phyloP scores from a whole-genome alignment of 1,284 basidiomycete species.

The Lentinus polychrous region DNA sequence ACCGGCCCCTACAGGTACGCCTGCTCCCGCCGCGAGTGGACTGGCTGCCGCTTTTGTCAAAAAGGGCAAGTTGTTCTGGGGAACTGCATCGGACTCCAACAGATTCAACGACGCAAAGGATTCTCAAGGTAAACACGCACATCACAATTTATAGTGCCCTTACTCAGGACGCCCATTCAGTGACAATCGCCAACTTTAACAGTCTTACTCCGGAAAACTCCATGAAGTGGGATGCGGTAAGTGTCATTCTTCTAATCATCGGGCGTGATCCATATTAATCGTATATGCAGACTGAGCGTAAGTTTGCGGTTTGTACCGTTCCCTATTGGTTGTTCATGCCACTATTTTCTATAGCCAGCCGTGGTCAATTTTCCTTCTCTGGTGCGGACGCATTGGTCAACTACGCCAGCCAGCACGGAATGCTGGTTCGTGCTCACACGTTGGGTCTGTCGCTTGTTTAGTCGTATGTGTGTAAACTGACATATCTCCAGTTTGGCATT shows the following conservation, averaged over 20 bases:
- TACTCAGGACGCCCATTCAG: background rate
- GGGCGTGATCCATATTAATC: background rate
- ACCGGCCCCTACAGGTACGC: conserved; percentile 5
- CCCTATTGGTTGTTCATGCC: background rate
- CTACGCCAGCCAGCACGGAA: conserved; percentile 38
- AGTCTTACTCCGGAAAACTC: conserved; percentile 31
- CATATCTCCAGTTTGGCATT: conserved; percentile 35
- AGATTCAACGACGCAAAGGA: conserved; percentile 23
- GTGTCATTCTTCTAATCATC: conserved; percentile 1
- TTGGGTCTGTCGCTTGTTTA: conserved; percentile 20
- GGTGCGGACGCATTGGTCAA: conserved; percentile 37
- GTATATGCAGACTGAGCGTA: conserved; percentile 16
- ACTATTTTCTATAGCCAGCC: conserved; percentile 21
- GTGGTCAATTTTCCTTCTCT: conserved; percentile 32
- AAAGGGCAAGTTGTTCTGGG: conserved; percentile 24
- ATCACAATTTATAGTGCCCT: background rate
- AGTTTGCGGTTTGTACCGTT: background rate
- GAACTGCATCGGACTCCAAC: conserved; percentile 21
- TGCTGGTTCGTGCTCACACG: conserved; percentile 42
- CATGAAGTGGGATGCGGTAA: conserved; percentile 32
- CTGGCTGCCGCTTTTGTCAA: conserved; percentile 20
- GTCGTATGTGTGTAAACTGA: conserved; percentile 4
- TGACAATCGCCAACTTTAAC: conserved; percentile 28
- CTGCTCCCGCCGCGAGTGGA: conserved; percentile 13
- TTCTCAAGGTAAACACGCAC: conserved; percentile 10